Evolutionary conservation across 495 filamentous ascomycete species (phyloP).

Genomic region (Penicillium daleae): DNA sequence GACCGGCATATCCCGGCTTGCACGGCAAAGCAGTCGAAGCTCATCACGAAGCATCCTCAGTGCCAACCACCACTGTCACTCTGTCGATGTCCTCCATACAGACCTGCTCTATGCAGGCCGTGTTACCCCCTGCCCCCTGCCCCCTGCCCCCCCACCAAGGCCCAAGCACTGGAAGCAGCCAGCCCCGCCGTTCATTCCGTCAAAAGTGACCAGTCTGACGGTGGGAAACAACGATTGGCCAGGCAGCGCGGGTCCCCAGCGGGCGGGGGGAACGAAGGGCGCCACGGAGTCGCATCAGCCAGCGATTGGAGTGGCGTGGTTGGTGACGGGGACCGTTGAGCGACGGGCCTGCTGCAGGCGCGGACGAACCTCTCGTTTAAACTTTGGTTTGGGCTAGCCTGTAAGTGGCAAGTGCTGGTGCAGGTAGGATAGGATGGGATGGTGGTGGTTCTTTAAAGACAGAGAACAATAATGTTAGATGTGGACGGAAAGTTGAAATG

Average conservation of each 20-base stretch:
- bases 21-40: neutral
- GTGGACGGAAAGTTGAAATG: neutral
- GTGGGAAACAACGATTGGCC: slow-evolving; percentile 25
- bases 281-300: slow-evolving; percentile 18
- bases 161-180: neutral
- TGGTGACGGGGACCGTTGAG: slow-evolving; percentile 27
- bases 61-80: neutral
- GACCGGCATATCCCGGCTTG: neutral
- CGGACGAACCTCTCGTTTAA: slow-evolving; percentile 32
- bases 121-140: no score
- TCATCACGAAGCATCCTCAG: neutral
- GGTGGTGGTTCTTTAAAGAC: neutral
- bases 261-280: slow-evolving; percentile 7
- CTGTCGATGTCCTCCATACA: neutral
- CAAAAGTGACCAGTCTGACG: slow-evolving; percentile 28
- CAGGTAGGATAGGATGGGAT: neutral
- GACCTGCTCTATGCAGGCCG: neutral
- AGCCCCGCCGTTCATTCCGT: slow-evolving; percentile 37
- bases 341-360: slow-evolving; percentile 21
- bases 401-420: neutral
- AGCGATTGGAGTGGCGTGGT: slow-evolving; percentile 20
- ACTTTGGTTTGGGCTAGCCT: slow-evolving; percentile 12
- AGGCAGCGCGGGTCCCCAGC: neutral
- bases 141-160: no score
- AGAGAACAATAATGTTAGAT: neutral